These are phyloP conservation scores for Umbelopsis vinacea DNA, from an alignment of 192 early-diverging fungal species.

Conservation along the genomic window DNA sequence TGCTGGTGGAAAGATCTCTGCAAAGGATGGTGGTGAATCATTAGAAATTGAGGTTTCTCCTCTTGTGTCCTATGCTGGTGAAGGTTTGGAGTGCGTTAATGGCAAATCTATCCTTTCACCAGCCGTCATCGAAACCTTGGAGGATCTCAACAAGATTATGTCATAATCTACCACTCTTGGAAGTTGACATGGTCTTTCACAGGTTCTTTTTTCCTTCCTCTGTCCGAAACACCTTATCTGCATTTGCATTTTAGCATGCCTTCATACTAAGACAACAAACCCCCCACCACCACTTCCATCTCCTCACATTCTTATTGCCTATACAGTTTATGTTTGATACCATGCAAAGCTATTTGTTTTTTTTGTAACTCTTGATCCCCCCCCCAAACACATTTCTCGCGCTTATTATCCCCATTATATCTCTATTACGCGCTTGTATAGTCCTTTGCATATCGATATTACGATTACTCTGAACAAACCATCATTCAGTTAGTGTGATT, in stretches of 20 bases:
- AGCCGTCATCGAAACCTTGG: slow-evolving; percentile 18
- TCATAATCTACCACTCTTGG: slow-evolving; percentile 1
- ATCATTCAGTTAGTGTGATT: not conserved
- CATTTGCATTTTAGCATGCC: slow-evolving; percentile 20
- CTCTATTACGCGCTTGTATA: slow-evolving; percentile 14
- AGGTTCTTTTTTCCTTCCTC: not conserved
- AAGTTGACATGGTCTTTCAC: not conserved
- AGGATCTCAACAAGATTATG: slow-evolving; percentile 21
- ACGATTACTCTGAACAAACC: slow-evolving; percentile 10
- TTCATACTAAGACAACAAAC: not conserved
- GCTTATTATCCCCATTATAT: slow-evolving; percentile 22
- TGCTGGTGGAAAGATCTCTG: slow-evolving; percentile 74
- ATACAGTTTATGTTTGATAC: slow-evolving; percentile 9
- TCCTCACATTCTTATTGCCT: not conserved
- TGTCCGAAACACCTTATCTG: not conserved
- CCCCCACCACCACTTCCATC: not conserved
- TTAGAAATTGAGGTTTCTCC: slow-evolving; percentile 79
- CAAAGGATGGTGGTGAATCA: slow-evolving; percentile 30
- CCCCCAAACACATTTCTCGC: not conserved
- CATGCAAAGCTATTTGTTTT: slow-evolving; percentile 7
- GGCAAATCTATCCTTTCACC: slow-evolving; percentile 54
- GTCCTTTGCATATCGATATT: not conserved
- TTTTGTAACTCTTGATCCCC: slow-evolving; percentile 21
- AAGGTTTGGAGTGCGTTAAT: slow-evolving; percentile 76
- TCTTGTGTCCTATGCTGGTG: slow-evolving; percentile 82